Percentiles rank a stretch among this genome's conserved stretches.
These are phyloP conservation scores for Pueraria montana DNA, from an alignment of 306 rosid species.

Conservation along the genomic window DNA sequence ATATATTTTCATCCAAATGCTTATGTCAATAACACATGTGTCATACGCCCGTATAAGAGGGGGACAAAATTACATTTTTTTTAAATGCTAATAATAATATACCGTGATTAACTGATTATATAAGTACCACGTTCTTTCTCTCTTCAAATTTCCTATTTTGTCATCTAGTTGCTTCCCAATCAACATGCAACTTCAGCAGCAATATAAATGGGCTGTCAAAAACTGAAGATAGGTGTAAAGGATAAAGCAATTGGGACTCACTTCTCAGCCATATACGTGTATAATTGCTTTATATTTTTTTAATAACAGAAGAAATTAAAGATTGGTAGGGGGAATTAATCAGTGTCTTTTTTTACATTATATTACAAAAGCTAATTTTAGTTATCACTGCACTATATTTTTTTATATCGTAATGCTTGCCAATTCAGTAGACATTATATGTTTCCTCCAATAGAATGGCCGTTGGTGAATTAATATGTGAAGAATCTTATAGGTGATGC, in stretches of 20 bases:
- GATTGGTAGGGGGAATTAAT: not conserved
- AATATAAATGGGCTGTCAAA: not conserved
- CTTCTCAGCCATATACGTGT: not conserved
- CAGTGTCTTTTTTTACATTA: not conserved
- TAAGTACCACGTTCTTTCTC: not conserved
- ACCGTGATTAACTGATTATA: not conserved
- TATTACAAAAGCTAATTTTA: slow-evolving; percentile 5
- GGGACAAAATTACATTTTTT: not conserved
- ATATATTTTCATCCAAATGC: not conserved
- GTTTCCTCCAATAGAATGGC: slow-evolving; percentile 40
- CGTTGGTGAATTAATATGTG: not conserved
- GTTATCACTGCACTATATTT: not conserved
- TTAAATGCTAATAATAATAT: not conserved
- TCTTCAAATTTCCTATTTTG: not conserved
- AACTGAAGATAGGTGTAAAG: not conserved
- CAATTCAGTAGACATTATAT: slow-evolving; percentile 46
- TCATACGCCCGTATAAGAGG: not conserved
- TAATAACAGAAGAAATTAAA: not conserved
- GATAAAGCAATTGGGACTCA: not conserved
- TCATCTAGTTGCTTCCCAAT: slow-evolving; percentile 38
- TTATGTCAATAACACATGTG: not conserved
- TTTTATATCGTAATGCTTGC: slow-evolving; percentile 52
- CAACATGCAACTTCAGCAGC: slow-evolving; percentile 42
- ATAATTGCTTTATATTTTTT: not conserved
- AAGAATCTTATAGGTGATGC: slow-evolving; percentile 29